These are phyloP conservation scores for Boletus bicolor DNA, from an alignment of 768 basidiomycete genomes.

Conservation along the genomic window DNA sequence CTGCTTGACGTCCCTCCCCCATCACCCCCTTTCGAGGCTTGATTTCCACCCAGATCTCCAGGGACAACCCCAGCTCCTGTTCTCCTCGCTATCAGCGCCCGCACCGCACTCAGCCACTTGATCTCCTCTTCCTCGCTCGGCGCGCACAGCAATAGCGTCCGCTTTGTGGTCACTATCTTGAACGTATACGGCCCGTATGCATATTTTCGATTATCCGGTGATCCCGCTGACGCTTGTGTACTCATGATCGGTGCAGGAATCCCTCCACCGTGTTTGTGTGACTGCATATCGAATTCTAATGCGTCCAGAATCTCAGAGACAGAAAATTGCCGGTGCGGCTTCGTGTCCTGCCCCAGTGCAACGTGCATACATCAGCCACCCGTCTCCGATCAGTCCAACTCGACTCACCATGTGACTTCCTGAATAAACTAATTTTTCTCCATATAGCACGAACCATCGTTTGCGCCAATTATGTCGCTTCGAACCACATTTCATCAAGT, in stretches of 20 bases:
- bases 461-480: conserved; percentile 95
- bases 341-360: conserved; percentile 65
- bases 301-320: conserved; percentile 88
- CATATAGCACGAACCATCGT: conserved; percentile 93
- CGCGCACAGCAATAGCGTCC: conserved; percentile 84
- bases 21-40: conserved; percentile 12
- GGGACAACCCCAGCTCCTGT: conserved; percentile 49
- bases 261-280: conserved; percentile 43
- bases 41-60: conserved; percentile 37
- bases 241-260: conserved; percentile 31
- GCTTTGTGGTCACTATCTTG: conserved; percentile 94
- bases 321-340: conserved; percentile 82
- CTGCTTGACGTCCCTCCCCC: conserved; percentile 27
- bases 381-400: conserved; percentile 9
- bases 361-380: conserved; percentile 7
- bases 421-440: conserved; percentile 83
- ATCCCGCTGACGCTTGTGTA: conserved; percentile 35
- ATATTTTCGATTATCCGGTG: conserved; percentile 42
- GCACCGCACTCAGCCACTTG: conserved; percentile 93
- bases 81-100: conserved; percentile 82
- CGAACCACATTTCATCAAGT: conserved; percentile 94
- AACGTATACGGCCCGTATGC: conserved; percentile 64
- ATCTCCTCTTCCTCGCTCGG: conserved; percentile 98
- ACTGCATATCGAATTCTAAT: conserved; percentile 74
- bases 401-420: conserved; percentile 90